These are phyloP conservation scores for Aspergillus eucalypticola DNA, from an alignment of 2,329 filamentous ascomycete genomes.

Conservation along the genomic window DNA sequence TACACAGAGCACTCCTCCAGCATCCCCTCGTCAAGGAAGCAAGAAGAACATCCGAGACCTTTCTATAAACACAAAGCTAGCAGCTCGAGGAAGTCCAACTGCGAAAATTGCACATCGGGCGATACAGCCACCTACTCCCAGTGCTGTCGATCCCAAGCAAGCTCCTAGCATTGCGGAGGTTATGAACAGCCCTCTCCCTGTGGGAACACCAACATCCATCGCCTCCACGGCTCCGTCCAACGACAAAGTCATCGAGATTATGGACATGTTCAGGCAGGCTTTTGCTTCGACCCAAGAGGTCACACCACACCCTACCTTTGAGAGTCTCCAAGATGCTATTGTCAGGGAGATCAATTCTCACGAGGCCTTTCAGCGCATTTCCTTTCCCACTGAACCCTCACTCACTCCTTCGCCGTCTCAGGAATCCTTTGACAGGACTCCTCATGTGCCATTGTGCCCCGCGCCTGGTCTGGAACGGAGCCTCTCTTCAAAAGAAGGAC, in stretches of 20 bases:
- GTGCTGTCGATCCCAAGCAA: slow-evolving; percentile 24
- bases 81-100: slow-evolving; percentile 30
- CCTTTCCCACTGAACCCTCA: slow-evolving; percentile 34
- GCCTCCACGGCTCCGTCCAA: slow-evolving; percentile 28
- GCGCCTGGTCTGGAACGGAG: slow-evolving; percentile 25
- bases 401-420: slow-evolving; percentile 35
- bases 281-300: slow-evolving; percentile 32
- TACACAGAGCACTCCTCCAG: background rate
- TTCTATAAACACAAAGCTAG: slow-evolving; percentile 43
- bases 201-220: slow-evolving; percentile 26
- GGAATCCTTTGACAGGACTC: slow-evolving; percentile 23
- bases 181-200: slow-evolving; percentile 43
- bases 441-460: slow-evolving; percentile 12
- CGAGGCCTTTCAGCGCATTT: slow-evolving; percentile 42
- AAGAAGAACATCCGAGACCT: slow-evolving; percentile 44
- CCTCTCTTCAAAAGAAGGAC: slow-evolving; percentile 32
- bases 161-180: slow-evolving; percentile 44
- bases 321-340: slow-evolving; percentile 46
- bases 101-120: slow-evolving; percentile 38
- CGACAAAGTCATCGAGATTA: slow-evolving; percentile 42
- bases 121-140: slow-evolving; percentile 40
- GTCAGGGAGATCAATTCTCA: slow-evolving; percentile 48
- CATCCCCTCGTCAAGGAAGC: slow-evolving; percentile 21
- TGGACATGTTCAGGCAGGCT: slow-evolving; percentile 44
- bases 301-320: slow-evolving; percentile 40